These are phyloP conservation scores for Saccharomyces hybrid DNA, from an alignment of 1,139 yeast species.

Conservation along the genomic window DNA sequence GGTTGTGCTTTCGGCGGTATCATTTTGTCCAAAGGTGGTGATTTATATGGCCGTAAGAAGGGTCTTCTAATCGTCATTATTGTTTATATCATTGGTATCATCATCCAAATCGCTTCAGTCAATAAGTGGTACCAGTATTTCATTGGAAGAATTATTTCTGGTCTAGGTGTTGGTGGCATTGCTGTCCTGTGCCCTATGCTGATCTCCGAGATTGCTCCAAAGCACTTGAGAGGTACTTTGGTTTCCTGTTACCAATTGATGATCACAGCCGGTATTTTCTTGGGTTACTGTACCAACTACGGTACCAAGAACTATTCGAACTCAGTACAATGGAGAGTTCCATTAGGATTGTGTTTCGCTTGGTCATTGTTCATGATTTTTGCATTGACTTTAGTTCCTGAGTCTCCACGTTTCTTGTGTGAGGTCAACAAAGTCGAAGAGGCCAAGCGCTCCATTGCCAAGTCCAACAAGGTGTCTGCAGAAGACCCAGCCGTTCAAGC, in stretches of 20 bases:
- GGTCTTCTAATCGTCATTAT: slow-evolving; percentile 47
- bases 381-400: slow-evolving; percentile 64
- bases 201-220: slow-evolving; percentile 56
- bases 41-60: slow-evolving; percentile 51
- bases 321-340: slow-evolving; percentile 53
- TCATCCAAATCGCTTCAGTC: slow-evolving; percentile 49
- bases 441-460: slow-evolving; percentile 44
- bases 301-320: slow-evolving; percentile 41
- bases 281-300: slow-evolving; percentile 52
- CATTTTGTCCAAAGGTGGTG: slow-evolving; percentile 45
- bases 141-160: slow-evolving; percentile 54
- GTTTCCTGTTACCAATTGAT: slow-evolving; percentile 55
- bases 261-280: slow-evolving; percentile 50
- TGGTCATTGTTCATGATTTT: slow-evolving; percentile 35
- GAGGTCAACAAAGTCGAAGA: slow-evolving; percentile 44
- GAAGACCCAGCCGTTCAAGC: slow-evolving; percentile 41
- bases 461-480: slow-evolving; percentile 38
- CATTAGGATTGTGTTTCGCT: slow-evolving; percentile 42
- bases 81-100: slow-evolving; percentile 51
- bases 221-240: slow-evolving; percentile 56
- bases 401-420: slow-evolving; percentile 64
- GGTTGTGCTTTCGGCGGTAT: slow-evolving; percentile 62
- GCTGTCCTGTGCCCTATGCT: slow-evolving; percentile 54
- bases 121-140: slow-evolving; percentile 42
- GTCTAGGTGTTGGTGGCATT: slow-evolving; percentile 54